Conservation (phyloP, 257 asterid genomes). For the Solanum ossicruentum region DNA sequence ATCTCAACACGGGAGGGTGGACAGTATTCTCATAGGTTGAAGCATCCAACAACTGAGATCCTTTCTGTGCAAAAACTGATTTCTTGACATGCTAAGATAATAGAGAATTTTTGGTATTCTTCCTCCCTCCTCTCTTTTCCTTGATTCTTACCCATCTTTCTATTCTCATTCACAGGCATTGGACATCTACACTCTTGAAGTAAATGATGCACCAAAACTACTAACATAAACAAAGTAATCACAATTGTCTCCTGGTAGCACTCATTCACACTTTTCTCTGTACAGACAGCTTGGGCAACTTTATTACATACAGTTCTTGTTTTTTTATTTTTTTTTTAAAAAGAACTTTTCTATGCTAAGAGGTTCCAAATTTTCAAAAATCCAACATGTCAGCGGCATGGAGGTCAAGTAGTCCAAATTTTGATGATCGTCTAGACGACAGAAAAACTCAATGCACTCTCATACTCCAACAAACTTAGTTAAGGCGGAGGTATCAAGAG, state of each 20-base stretch:
- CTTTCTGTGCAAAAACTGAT: too few relatives aligned
- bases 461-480: conserved; percentile 46
- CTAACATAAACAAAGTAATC: background rate
- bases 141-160: background rate
- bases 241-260: background rate
- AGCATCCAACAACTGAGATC: too few relatives aligned
- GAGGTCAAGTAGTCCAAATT: background rate
- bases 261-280: background rate
- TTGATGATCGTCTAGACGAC: background rate
- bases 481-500: conserved; percentile 69
- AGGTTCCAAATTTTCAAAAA: background rate
- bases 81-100: too few relatives aligned
- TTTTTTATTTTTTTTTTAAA: background rate
- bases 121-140: too few relatives aligned
- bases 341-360: background rate
- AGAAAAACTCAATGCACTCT: background rate
- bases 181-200: background rate
- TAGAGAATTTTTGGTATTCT: too few relatives aligned
- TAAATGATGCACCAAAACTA: background rate
- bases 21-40: too few relatives aligned
- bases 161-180: background rate
- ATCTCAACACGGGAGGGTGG: too few relatives aligned
- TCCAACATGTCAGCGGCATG: background rate
- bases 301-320: background rate
- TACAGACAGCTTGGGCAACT: background rate